Evolutionary conservation across 768 basidiomycete species (phyloP).

Genomic region (Termitomyces sp.): DNA sequence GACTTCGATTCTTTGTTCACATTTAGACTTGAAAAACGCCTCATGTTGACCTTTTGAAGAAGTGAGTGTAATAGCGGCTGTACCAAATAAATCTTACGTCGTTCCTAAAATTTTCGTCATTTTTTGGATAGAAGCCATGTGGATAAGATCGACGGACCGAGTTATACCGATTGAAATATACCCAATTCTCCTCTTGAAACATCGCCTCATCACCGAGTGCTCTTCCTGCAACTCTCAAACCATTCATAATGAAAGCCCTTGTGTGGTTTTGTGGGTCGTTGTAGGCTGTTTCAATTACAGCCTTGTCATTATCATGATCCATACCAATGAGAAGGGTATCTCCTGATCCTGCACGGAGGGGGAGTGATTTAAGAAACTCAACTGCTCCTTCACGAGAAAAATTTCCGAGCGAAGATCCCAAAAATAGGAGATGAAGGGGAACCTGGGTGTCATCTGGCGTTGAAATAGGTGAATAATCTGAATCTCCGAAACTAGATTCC

Average conservation of each 20-base stretch:
- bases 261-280: constrained; percentile 76
- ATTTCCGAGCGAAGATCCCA: constrained; percentile 92
- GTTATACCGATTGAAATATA: constrained; percentile 58
- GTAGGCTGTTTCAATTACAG: constrained; percentile 80
- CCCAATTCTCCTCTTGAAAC: constrained; percentile 68
- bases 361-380: constrained; percentile 71
- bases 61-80: not conserved
- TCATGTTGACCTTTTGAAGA: constrained; percentile 65
- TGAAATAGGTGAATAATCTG: constrained; percentile 30
- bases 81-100: constrained; percentile 11
- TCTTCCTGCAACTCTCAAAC: constrained; percentile 61
- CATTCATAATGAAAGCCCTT: constrained; percentile 80
- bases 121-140: not conserved
- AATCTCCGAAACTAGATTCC: constrained; percentile 18
- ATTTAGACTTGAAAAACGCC: constrained; percentile 72
- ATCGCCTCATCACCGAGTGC: constrained; percentile 60
- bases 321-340: constrained; percentile 90
- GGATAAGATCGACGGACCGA: constrained; percentile 25
- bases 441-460: constrained; percentile 39
- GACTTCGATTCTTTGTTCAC: constrained; percentile 49
- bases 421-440: constrained; percentile 81
- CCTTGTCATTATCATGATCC: constrained; percentile 71
- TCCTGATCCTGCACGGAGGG: constrained; percentile 63
- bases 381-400: constrained; percentile 67
- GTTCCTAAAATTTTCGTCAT: constrained; percentile 5